phyloP scores from a whole-genome alignment of 305 asterid genomes.

The Solanum hybrid region DNA sequence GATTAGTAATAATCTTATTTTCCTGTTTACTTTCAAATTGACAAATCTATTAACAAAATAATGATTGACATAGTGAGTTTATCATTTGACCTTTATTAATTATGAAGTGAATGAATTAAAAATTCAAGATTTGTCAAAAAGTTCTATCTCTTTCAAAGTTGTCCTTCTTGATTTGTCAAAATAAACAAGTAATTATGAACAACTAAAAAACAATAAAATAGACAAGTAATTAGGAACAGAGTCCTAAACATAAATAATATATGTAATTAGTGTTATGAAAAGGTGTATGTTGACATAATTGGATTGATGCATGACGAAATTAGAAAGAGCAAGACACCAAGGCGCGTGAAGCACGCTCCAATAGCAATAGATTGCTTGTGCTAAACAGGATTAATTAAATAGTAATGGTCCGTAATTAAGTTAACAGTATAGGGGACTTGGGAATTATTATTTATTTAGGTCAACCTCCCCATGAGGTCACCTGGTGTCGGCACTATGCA shows the following conservation, averaged over 20 bases:
- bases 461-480: background rate
- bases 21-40: too few species aligned
- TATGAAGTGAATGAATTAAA: too few species aligned
- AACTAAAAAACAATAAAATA: too few species aligned
- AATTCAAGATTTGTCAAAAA: too few species aligned
- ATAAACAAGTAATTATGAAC: too few species aligned
- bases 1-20: background rate
- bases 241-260: background rate
- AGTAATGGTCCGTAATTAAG: background rate
- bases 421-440: background rate
- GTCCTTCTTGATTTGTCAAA: too few species aligned
- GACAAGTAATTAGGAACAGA: too few species aligned
- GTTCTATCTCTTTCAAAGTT: too few species aligned
- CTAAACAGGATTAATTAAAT: background rate
- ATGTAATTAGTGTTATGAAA: background rate
- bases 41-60: too few species aligned
- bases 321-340: background rate
- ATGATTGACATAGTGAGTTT: too few species aligned
- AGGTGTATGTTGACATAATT: conserved; percentile 1
- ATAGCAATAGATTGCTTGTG: conserved; percentile 1
- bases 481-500: conserved; percentile 1
- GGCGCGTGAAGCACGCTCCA: background rate
- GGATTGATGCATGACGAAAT: background rate
- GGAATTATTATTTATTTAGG: background rate
- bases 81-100: too few species aligned